phyloP scores from a whole-genome alignment of 1,284 basidiomycete genomes.

The Peniophora sp. region DNA sequence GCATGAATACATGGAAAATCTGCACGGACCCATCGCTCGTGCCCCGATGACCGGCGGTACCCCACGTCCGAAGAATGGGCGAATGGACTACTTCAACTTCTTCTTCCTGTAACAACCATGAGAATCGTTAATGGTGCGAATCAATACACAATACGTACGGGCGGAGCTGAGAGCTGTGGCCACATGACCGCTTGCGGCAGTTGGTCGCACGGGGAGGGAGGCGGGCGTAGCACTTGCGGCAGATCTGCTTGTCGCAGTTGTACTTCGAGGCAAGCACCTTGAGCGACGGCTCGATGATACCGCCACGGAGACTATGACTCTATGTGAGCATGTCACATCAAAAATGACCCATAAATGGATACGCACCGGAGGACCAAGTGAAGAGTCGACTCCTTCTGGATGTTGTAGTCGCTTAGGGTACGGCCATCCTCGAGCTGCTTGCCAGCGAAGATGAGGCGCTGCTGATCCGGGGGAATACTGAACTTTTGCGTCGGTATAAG shows the following conservation, averaged over 20 bases:
- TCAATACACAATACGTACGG: constrained; percentile 72
- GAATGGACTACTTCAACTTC: constrained; percentile 84
- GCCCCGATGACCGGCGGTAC: constrained; percentile 4
- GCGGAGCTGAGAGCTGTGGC: constrained; percentile 93
- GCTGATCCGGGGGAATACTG: constrained; percentile 89
- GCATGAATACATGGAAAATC: constrained; percentile 5
- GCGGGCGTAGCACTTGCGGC: constrained; percentile 99
- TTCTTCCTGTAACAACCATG: constrained; percentile 58
- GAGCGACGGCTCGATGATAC: constrained; percentile 98
- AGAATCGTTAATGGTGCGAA: constrained; percentile 1
- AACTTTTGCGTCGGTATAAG: constrained; percentile 2
- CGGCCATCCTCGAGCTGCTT: constrained; percentile 97
- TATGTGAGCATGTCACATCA: neutral
- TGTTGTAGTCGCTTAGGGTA: constrained; percentile 94
- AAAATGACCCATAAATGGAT: neutral
- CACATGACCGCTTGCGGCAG: constrained; percentile 91
- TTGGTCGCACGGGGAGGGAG: constrained; percentile 98
- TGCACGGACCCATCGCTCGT: neutral
- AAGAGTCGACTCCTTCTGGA: constrained; percentile 98
- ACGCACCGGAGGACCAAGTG: constrained; percentile 90
- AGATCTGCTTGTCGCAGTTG: constrained; percentile 98
- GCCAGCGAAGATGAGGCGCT: constrained; percentile 90
- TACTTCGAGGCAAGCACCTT: constrained; percentile 96
- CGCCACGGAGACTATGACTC: constrained; percentile 80
- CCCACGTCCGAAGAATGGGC: constrained; percentile 5